These are phyloP conservation scores for Neurospora sp. DNA, from an alignment of 495 filamentous ascomycete species.

Conservation along the genomic window DNA sequence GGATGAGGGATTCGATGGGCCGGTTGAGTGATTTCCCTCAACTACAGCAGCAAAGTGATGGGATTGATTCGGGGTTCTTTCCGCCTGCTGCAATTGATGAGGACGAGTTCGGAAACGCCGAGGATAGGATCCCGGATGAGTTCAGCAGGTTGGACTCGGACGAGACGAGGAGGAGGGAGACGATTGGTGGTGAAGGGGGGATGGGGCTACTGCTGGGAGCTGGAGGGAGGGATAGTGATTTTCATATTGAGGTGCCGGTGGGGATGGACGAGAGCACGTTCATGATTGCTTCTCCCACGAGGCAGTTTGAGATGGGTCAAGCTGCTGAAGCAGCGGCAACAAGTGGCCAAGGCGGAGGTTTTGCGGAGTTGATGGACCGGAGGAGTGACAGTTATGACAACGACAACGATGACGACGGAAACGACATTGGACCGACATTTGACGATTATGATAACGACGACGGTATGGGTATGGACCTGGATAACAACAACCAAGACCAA, in stretches of 20 bases:
- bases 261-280: constrained; percentile 32
- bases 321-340: neutral
- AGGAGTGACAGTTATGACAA: constrained; percentile 16
- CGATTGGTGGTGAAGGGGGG: neutral
- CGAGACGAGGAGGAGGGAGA: neutral
- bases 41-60: constrained; percentile 26
- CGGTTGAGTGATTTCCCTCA: constrained; percentile 49
- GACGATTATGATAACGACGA: constrained; percentile 17
- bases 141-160: constrained; percentile 27
- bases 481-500: constrained; percentile 10
- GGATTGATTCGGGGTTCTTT: constrained; percentile 39
- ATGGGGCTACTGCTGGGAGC: neutral
- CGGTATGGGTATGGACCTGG: constrained; percentile 8
- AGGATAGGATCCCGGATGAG: constrained; percentile 32
- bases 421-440: constrained; percentile 9
- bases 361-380: constrained; percentile 10
- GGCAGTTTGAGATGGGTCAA: neutral
- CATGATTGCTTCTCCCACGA: neutral
- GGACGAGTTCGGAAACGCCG: constrained; percentile 6
- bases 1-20: constrained; percentile 14
- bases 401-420: constrained; percentile 14
- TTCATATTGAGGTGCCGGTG: constrained; percentile 35
- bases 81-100: constrained; percentile 27
- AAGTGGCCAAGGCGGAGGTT: neutral
- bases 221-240: constrained; percentile 31